phyloP scores from a whole-genome alignment of 805 yeast species.

The Zygoascus ofunaensis region DNA sequence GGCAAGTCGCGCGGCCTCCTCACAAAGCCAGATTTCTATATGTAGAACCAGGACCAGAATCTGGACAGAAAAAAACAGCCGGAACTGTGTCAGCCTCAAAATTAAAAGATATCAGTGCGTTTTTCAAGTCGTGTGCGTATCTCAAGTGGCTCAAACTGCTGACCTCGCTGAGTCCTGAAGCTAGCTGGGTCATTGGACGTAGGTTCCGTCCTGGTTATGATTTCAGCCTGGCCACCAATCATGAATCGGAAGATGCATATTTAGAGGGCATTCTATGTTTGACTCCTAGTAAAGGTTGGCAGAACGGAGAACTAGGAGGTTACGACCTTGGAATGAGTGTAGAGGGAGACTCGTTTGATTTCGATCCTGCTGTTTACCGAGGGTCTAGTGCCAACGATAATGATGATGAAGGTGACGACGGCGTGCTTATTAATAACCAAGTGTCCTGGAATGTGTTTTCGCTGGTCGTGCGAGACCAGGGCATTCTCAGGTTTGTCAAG shows the following conservation, averaged over 20 bases:
- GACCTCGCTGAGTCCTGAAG: conserved; percentile 50
- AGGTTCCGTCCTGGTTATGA: conserved; percentile 94
- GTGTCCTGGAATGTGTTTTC: conserved; percentile 78
- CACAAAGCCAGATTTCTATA: conserved; percentile 85
- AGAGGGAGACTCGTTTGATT: conserved; percentile 39
- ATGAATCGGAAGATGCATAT: conserved; percentile 34
- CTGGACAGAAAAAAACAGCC: neutral
- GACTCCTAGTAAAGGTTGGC: conserved; percentile 83
- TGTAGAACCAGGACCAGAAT: conserved; percentile 29
- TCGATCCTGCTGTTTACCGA: conserved; percentile 81
- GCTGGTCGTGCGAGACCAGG: conserved; percentile 71
- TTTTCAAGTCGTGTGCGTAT: conserved; percentile 55
- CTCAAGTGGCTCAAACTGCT: conserved; percentile 57
- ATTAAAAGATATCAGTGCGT: conserved; percentile 45
- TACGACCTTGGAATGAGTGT: conserved; percentile 78
- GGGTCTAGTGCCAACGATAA: conserved; percentile 32
- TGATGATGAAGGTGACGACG: conserved; percentile 59
- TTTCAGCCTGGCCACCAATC: conserved; percentile 78
- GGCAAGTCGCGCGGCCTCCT: conserved; percentile 90
- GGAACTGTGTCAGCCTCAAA: conserved; percentile 4
- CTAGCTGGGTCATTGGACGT: conserved; percentile 64
- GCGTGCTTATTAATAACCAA: conserved; percentile 68
- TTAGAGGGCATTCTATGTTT: conserved; percentile 75
- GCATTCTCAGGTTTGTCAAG: conserved; percentile 84
- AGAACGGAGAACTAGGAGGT: conserved; percentile 81